Percentiles rank a stretch among this genome's conserved stretches.
Evolutionary conservation across 2,329 filamentous ascomycete genomes (phyloP).

Genomic region (Phaeosphaeriaceae sp.): DNA sequence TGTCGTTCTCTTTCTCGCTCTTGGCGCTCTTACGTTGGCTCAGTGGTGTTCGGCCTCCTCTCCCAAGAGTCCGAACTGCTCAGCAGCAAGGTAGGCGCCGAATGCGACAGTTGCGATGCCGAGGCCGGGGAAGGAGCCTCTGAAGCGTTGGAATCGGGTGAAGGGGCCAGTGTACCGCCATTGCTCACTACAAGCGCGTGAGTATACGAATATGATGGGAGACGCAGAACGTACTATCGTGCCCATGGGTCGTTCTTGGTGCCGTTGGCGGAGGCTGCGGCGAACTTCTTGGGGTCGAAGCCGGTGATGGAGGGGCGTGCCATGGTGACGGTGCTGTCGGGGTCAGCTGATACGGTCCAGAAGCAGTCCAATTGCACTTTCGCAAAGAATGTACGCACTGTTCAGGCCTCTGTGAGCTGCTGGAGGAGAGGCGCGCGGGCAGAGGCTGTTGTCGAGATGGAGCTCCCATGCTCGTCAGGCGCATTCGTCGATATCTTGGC

Average conservation of each 20-base stretch:
- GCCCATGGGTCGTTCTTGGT: conserved; percentile 69
- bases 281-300: conserved; percentile 86
- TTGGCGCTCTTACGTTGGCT: conserved; percentile 2
- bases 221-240: conserved; percentile 59
- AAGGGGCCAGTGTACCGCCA: conserved; percentile 95
- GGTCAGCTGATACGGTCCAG: conserved; percentile 21
- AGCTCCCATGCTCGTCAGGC: conserved; percentile 20
- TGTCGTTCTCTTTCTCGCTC: conserved; percentile 9
- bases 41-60: conserved; percentile 57
- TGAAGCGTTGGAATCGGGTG: conserved; percentile 88
- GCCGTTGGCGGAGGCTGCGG: conserved; percentile 68
- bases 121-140: conserved; percentile 83
- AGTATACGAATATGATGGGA: conserved; percentile 15
- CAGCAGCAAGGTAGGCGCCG: conserved; percentile 85
- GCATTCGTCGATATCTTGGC: conserved; percentile 20
- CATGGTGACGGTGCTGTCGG: conserved; percentile 52
- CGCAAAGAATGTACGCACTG: conserved; percentile 24
- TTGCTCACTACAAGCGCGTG: conserved; percentile 71
- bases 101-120: conserved; percentile 94
- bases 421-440: conserved; percentile 23
- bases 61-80: conserved; percentile 80
- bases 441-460: conserved; percentile 26
- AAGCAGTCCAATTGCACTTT: conserved; percentile 5
- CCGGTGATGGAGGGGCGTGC: conserved; percentile 81
- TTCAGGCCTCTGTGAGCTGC: conserved; percentile 30